These are phyloP conservation scores for Cyberlindnera maritima DNA, from an alignment of 805 yeast species.

Conservation along the genomic window DNA sequence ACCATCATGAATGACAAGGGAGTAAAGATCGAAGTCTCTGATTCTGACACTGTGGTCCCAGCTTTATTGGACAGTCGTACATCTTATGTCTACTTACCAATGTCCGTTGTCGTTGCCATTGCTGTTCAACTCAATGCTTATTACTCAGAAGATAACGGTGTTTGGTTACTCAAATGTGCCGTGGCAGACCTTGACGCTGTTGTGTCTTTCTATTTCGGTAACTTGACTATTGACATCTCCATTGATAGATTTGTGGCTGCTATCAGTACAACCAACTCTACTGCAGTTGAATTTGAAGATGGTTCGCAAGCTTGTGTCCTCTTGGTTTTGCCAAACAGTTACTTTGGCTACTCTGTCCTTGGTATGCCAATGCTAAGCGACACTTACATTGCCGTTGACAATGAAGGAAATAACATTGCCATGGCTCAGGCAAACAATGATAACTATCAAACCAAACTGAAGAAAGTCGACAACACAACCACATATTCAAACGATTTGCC, in stretches of 20 bases:
- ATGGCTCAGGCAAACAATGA: constrained; percentile 45
- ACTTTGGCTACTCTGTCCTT: constrained; percentile 48
- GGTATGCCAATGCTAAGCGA: constrained; percentile 58
- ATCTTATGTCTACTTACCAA: constrained; percentile 49
- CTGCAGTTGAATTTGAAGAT: constrained; percentile 43
- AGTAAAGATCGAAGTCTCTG: constrained; percentile 2
- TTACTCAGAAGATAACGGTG: constrained; percentile 41
- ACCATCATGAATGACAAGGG: constrained; percentile 43
- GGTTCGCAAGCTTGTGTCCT: constrained; percentile 60
- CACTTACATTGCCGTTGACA: constrained; percentile 61
- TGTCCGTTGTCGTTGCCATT: constrained; percentile 51
- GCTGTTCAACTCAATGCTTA: constrained; percentile 71
- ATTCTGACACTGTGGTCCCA: constrained; percentile 31
- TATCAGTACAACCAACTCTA: constrained; percentile 33
- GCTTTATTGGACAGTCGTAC: constrained; percentile 59
- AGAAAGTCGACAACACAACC: constrained; percentile 5
- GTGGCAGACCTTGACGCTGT: constrained; percentile 47
- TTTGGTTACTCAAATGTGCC: constrained; percentile 66
- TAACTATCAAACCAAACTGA: constrained; percentile 7
- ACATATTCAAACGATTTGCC: constrained; percentile 6
- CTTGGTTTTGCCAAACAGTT: constrained; percentile 45
- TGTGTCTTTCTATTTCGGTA: constrained; percentile 52
- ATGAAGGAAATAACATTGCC: constrained; percentile 54
- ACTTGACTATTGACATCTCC: constrained; percentile 48
- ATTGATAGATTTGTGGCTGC: constrained; percentile 43